phyloP scores from a whole-genome alignment of 2,329 filamentous ascomycete genomes.

The Eutypa lata region DNA sequence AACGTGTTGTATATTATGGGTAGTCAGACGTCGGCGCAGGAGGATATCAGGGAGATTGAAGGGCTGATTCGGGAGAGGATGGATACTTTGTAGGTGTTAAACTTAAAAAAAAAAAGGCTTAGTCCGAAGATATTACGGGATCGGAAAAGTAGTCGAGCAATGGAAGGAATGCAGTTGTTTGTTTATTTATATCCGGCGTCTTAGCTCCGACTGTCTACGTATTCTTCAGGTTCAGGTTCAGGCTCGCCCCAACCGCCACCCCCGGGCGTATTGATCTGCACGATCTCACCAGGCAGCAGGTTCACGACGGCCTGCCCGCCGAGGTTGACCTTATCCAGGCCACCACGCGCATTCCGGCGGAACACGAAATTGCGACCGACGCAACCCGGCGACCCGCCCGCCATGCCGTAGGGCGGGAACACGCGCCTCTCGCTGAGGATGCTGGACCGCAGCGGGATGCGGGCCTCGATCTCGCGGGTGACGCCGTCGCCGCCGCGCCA shows the following conservation, averaged over 20 bases:
- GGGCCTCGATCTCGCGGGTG: neutral
- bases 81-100: neutral
- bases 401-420: neutral
- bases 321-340: constrained; percentile 27
- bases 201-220: too few species aligned
- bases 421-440: neutral
- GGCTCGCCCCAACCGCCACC: constrained; percentile 27
- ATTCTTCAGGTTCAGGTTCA: too few species aligned
- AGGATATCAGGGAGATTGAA: constrained; percentile 24
- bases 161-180: too few species aligned
- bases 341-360: constrained; percentile 22
- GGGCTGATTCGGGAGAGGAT: constrained; percentile 6
- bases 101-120: too few species aligned
- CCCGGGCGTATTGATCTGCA: constrained; percentile 34
- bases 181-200: too few species aligned
- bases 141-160: too few species aligned
- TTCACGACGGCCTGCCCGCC: constrained; percentile 29
- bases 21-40: constrained; percentile 38
- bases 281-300: constrained; percentile 30
- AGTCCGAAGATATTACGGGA: too few species aligned
- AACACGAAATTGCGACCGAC: constrained; percentile 27
- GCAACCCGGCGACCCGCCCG: constrained; percentile 31
- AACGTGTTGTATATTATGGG: constrained; percentile 60
- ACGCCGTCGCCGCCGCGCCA: neutral
- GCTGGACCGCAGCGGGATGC: neutral